Conservation (phyloP, 176 grass and related monocot genomes). For the Avena eriantha region DNA sequence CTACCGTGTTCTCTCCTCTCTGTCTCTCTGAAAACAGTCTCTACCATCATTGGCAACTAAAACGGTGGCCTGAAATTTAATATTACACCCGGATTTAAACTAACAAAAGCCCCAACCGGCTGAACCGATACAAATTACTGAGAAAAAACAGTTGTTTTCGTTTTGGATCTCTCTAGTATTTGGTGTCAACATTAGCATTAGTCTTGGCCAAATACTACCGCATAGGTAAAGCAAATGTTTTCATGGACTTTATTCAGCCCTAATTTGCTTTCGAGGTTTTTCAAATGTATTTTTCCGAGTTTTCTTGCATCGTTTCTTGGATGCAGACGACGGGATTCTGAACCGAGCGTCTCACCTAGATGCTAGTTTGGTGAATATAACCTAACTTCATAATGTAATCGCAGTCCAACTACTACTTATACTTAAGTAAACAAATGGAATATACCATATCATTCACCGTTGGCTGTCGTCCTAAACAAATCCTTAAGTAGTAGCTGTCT, state of each 20-base stretch:
- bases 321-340: neutral
- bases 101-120: too few relatives aligned
- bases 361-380: neutral
- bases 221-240: neutral
- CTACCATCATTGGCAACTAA: too few relatives aligned
- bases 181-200: neutral
- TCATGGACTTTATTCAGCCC: neutral
- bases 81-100: too few relatives aligned
- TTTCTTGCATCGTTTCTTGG: neutral
- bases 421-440: neutral
- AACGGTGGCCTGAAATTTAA: too few relatives aligned
- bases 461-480: constrained; percentile 33
- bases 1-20: too few relatives aligned
- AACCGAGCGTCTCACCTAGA: neutral
- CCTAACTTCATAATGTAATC: neutral
- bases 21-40: too few relatives aligned
- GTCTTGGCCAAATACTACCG: neutral
- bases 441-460: neutral
- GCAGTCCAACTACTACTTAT: neutral
- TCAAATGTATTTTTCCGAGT: neutral
- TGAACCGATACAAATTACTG: too few relatives aligned
- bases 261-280: neutral
- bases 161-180: too few relatives aligned
- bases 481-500: neutral
- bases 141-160: too few relatives aligned